Evolutionary conservation across 2,329 filamentous ascomycete genomes (phyloP), one percentile per base, ranked within the genome.

Genomic region (Sclerotinia sclerotiorum): DNA sequence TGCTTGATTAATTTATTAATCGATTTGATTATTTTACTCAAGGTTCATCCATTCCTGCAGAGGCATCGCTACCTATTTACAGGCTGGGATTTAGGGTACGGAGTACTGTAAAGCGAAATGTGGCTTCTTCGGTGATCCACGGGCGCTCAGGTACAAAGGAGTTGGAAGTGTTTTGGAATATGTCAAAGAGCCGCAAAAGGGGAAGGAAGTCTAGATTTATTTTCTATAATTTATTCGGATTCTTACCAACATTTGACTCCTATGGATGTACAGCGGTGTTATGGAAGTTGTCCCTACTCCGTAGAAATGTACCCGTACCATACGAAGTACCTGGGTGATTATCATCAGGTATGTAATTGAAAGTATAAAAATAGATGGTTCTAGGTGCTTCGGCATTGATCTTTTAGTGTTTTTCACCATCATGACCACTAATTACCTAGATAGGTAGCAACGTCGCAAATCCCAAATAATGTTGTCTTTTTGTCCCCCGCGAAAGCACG

Each of bases 61-160:
- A n/a, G n/a, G 55, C 11, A 48, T 29, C 7, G 35, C 55, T 58
- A n/a, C 2, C 55, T 58, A n/a, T 5, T 56, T 21, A 13, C 10
- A 17, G 21, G 5, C 35, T 55, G 6, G 7, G 32, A 35, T 55
- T 11, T 29, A 35, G 52, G 27, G 56, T 60, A 29, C 39, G 39
- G 39, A 39, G 39, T 39, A 21, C 17, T n/a, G 21, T 44, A 17
- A 54, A 64, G 32, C 48, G 61, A 44, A 54, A 64, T 51, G 48
- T 64, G 61, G 61, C 61, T 64, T 64, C 61, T 64, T 64, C 49
- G 29, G 60, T 21, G 55, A 42, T 39, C n/a, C 1, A 32, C 11
- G 35, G 35, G 10, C 6, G 55, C n/a, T 42, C 32, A 57, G 48
- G 8, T 51, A 51, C 10, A 51, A 51, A 51, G 48, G 21, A 24